Conservation (phyloP, 148 eudicot species). For the Gaultheria prostrata region DNA sequence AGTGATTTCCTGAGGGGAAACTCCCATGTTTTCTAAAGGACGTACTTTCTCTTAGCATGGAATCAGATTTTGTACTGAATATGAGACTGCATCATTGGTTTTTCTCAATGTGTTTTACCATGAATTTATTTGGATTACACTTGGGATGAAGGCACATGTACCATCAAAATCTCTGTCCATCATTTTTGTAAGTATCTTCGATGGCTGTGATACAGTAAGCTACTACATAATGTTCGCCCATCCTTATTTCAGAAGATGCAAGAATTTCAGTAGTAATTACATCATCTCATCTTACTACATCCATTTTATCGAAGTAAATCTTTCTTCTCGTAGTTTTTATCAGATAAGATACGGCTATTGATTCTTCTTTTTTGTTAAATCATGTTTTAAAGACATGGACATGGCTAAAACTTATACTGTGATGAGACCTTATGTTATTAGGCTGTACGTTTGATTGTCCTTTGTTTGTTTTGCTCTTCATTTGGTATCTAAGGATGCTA, state of each 20-base stretch:
- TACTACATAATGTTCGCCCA: not conserved
- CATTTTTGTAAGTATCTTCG: not conserved
- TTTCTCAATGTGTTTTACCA: not conserved
- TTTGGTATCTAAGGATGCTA: not conserved
- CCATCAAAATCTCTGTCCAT: not conserved
- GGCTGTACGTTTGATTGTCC: not conserved
- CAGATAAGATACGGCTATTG: not conserved
- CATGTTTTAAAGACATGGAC: not conserved
- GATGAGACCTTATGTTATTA: not conserved
- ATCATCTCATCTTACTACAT: not conserved
- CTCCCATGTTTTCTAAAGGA: not conserved
- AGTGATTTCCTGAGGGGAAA: not conserved
- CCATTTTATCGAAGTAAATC: not conserved
- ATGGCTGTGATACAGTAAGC: not conserved
- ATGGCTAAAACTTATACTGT: not conserved
- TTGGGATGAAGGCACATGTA: not conserved
- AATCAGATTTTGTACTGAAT: not conserved
- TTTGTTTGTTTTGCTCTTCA: not conserved
- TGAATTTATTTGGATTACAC: not conserved
- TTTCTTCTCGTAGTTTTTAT: not conserved
- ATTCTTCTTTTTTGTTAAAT: not conserved
- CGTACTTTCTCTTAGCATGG: not conserved
- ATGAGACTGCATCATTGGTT: not conserved
- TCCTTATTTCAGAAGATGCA: not conserved
- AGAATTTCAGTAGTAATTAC: not conserved